phyloP scores from a whole-genome alignment of 192 early-diverging fungal genomes.

The Coemansia brasiliensis region DNA sequence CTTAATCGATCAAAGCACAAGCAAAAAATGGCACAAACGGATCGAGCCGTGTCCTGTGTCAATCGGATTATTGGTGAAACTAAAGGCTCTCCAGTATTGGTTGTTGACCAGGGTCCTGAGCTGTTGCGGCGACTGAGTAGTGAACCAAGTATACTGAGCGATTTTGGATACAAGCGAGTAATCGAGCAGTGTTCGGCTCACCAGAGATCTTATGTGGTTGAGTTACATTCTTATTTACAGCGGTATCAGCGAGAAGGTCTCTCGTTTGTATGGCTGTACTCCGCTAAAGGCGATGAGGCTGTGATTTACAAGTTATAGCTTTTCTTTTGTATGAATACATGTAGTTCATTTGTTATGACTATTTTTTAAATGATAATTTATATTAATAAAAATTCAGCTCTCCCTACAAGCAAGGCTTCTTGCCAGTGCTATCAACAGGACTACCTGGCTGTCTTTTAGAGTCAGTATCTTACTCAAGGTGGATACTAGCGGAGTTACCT shows the following conservation, averaged over 20 bases:
- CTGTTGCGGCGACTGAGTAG: conserved; percentile 58
- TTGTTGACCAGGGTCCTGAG: conserved; percentile 63
- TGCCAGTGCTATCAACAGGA: too few species aligned
- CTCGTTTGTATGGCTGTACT: conserved; percentile 71
- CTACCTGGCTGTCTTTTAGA: too few species aligned
- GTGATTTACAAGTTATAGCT: conserved; percentile 61
- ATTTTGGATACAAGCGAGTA: conserved; percentile 65
- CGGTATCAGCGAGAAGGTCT: conserved; percentile 35
- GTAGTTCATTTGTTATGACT: background rate
- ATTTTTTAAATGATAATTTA: too few species aligned
- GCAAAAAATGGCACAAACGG: conserved; percentile 30
- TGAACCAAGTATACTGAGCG: conserved; percentile 61
- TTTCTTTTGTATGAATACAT: background rate
- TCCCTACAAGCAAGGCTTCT: too few species aligned
- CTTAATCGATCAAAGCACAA: conserved; percentile 36
- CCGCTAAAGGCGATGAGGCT: conserved; percentile 64
- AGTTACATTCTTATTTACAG: conserved; percentile 52
- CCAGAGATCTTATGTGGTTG: conserved; percentile 57
- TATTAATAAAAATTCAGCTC: too few species aligned
- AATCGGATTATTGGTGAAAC: conserved; percentile 56
- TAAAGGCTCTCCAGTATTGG: conserved; percentile 63
- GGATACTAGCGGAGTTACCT: too few species aligned
- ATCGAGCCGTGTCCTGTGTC: conserved; percentile 60
- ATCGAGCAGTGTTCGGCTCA: conserved; percentile 57
- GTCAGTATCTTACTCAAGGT: too few species aligned